These are phyloP conservation scores for Gymnopilus dilepis DNA, from an alignment of 768 basidiomycete species.

Conservation along the genomic window DNA sequence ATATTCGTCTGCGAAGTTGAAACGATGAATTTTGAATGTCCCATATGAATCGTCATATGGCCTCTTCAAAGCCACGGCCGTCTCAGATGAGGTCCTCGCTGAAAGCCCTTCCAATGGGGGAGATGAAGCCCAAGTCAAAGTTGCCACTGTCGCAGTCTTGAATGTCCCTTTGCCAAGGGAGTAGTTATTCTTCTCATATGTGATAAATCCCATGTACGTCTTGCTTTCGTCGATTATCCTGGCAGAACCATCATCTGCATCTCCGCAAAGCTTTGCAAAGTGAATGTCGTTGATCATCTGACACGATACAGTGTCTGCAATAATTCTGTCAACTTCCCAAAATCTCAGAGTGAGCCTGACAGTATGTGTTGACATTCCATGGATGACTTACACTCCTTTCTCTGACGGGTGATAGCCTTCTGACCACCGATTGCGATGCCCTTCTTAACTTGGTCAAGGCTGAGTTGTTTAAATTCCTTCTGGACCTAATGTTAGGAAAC, in stretches of 20 bases:
- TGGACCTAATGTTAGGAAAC: neutral
- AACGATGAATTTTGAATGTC: neutral
- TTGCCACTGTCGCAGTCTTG: neutral
- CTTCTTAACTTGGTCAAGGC: neutral
- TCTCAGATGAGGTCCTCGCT: neutral
- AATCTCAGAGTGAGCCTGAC: neutral
- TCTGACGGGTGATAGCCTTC: conserved; percentile 1
- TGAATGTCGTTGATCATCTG: neutral
- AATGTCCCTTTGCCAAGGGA: neutral
- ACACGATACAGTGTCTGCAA: neutral
- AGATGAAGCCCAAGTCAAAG: neutral
- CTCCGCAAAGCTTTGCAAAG: neutral
- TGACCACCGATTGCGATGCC: conserved; percentile 10
- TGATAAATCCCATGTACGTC: neutral
- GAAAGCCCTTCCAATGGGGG: neutral
- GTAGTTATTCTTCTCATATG: neutral
- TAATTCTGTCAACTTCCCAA: neutral
- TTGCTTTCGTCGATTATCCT: neutral
- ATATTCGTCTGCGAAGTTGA: conserved; percentile 2
- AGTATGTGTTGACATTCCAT: neutral
- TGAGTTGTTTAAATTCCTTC: neutral
- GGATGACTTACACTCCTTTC: neutral
- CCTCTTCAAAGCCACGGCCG: neutral
- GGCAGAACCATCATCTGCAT: neutral
- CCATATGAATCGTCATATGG: neutral